Evolutionary conservation across 495 filamentous ascomycete genomes (phyloP).

Genomic region (Podospora appendiculata): DNA sequence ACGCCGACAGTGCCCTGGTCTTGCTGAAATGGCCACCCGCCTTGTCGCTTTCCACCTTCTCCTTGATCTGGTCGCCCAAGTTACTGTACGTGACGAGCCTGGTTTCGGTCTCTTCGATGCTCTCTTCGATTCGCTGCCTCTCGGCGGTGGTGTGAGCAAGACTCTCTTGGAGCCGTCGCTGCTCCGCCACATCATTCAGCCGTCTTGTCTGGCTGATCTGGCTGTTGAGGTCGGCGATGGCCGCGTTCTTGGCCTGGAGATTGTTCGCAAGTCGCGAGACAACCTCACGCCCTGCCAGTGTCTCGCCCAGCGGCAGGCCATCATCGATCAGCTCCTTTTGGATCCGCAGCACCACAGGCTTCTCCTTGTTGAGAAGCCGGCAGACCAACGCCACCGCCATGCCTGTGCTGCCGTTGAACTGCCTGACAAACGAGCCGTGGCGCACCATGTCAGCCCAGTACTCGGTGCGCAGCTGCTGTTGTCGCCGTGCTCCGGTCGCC

Average conservation of each 20-base stretch:
- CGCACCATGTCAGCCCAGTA: constrained; percentile 16
- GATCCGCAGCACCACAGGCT: neutral
- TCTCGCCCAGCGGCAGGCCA: neutral
- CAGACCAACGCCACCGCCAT: neutral
- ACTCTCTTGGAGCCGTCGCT: no score
- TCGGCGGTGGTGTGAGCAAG: no score
- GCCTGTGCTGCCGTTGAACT: neutral
- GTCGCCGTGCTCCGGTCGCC: constrained; percentile 7
- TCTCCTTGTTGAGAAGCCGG: neutral
- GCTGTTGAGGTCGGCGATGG: neutral
- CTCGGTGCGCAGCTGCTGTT: constrained; percentile 23
- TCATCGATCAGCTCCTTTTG: neutral
- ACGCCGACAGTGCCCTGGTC: neutral
- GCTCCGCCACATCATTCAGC: neutral
- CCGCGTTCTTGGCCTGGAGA: neutral
- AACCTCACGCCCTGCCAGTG: neutral
- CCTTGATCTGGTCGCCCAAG: neutral
- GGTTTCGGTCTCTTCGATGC: no score
- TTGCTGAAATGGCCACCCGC: neutral
- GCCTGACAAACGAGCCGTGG: neutral
- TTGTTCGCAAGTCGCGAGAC: neutral
- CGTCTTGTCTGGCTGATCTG: neutral
- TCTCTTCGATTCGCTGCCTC: no score
- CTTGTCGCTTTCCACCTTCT: neutral
- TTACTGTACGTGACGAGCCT: no score